These are phyloP conservation scores for Aspergillus sp. DNA, from an alignment of 2,329 filamentous ascomycete genomes.

Conservation along the genomic window DNA sequence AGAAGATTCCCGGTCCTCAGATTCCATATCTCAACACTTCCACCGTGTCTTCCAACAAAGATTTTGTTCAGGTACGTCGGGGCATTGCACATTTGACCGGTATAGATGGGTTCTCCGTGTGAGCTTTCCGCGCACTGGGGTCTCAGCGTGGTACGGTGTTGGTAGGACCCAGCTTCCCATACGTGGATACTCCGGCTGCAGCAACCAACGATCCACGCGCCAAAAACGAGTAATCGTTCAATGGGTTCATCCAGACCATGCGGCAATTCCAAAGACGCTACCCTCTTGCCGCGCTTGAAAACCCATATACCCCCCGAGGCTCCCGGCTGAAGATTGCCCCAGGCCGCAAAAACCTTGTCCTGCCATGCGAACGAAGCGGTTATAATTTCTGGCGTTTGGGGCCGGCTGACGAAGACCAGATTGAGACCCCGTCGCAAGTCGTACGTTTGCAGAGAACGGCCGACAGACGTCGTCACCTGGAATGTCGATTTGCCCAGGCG, in stretches of 20 bases:
- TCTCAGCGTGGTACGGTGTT: slow-evolving; percentile 80
- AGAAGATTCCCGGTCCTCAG: slow-evolving; percentile 83
- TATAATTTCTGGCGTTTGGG: slow-evolving; percentile 76
- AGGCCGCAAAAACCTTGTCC: slow-evolving; percentile 78
- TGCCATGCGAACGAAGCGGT: slow-evolving; percentile 85
- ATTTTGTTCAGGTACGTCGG: slow-evolving; percentile 95
- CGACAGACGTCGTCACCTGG: slow-evolving; percentile 92
- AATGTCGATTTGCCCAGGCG: slow-evolving; percentile 90
- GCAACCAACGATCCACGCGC: slow-evolving; percentile 81
- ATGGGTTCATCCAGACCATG: slow-evolving; percentile 57
- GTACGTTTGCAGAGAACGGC: slow-evolving; percentile 86
- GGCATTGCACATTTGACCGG: slow-evolving; percentile 73
- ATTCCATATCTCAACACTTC: slow-evolving; percentile 95
- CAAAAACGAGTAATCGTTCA: slow-evolving; percentile 69
- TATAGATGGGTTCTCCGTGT: slow-evolving; percentile 58
- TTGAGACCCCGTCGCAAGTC: slow-evolving; percentile 84
- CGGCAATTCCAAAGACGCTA: slow-evolving; percentile 64
- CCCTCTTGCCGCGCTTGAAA: slow-evolving; percentile 81
- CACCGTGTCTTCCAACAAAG: slow-evolving; percentile 77
- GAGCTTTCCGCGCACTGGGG: slow-evolving; percentile 48
- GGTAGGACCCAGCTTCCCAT: slow-evolving; percentile 73
- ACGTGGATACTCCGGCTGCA: slow-evolving; percentile 69
- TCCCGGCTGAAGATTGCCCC: slow-evolving; percentile 52
- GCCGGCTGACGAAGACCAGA: slow-evolving; percentile 84
- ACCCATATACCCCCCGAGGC: slow-evolving; percentile 65